Conservation (phyloP, 495 filamentous ascomycete genomes). For the Beverwykella pulmonaria region DNA sequence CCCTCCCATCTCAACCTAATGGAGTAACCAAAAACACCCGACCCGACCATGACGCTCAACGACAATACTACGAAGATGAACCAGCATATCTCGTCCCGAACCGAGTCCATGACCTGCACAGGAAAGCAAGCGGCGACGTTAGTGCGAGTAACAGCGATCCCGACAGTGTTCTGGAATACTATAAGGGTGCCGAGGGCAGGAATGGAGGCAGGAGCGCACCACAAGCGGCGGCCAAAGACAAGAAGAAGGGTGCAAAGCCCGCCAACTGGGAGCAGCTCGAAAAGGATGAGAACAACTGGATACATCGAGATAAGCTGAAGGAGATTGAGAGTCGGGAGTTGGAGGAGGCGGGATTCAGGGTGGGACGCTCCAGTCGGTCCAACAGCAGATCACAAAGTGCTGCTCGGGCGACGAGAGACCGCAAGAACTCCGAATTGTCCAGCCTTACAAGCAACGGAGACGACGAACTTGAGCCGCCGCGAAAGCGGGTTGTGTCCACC, state of each 20-base stretch:
- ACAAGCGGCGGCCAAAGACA: slow-evolving; percentile 43
- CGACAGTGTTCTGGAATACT: slow-evolving; percentile 60
- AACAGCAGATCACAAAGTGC: slow-evolving; percentile 58
- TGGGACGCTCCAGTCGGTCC: slow-evolving; percentile 57
- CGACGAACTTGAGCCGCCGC: background rate
- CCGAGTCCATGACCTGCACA: slow-evolving; percentile 41
- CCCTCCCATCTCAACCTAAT: slow-evolving; percentile 35
- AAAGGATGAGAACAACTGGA: slow-evolving; percentile 77
- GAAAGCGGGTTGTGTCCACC: slow-evolving; percentile 52
- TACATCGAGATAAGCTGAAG: slow-evolving; percentile 93
- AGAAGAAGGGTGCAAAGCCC: slow-evolving; percentile 39
- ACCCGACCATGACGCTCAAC: slow-evolving; percentile 26
- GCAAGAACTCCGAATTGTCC: slow-evolving; percentile 19
- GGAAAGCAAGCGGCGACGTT: slow-evolving; percentile 50
- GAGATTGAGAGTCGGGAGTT: slow-evolving; percentile 91
- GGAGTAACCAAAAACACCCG: slow-evolving; percentile 24
- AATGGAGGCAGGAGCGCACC: slow-evolving; percentile 38
- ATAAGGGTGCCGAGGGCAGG: slow-evolving; percentile 49
- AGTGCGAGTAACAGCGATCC: slow-evolving; percentile 60
- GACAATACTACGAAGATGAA: slow-evolving; percentile 30
- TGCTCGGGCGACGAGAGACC: slow-evolving; percentile 3
- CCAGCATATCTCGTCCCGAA: slow-evolving; percentile 30
- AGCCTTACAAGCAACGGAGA: slow-evolving; percentile 46
- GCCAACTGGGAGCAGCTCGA: slow-evolving; percentile 20
- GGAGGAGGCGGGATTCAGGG: slow-evolving; percentile 84